A percentile compares a stretch with the other conserved stretches of the same genome.
phyloP scores from a whole-genome alignment of 2,329 filamentous ascomycete species.

The Sodiomyces alkalinus region DNA sequence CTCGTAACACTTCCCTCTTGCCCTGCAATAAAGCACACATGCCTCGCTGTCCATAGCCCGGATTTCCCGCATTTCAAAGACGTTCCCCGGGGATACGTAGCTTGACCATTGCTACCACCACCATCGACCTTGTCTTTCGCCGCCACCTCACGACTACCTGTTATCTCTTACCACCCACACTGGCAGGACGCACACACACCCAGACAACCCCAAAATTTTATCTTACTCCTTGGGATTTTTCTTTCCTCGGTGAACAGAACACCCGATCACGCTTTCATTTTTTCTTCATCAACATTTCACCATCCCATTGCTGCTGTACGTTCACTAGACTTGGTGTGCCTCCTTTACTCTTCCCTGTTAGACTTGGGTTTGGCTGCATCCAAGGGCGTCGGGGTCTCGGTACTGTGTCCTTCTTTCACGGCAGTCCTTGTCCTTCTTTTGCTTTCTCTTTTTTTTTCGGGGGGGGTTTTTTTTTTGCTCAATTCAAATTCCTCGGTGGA shows the following conservation, averaged over 20 bases:
- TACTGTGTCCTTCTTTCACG: constrained; percentile 14
- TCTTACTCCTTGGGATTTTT: constrained; percentile 6
- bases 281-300: constrained; percentile 4
- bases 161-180: too few relatives aligned
- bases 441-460: constrained; percentile 5
- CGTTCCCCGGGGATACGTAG: constrained; percentile 29
- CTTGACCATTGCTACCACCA: constrained; percentile 26
- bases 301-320: constrained; percentile 8
- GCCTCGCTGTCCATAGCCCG: constrained; percentile 41
- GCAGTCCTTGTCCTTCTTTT: constrained; percentile 11
- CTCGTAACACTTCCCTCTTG: constrained; percentile 21
- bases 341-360: constrained; percentile 19
- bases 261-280: constrained; percentile 2
- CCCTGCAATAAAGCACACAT: constrained; percentile 52
- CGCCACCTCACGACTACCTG: too few relatives aligned
- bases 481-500: constrained; percentile 5
- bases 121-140: too few relatives aligned
- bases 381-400: constrained; percentile 16
- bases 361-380: constrained; percentile 43
- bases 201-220: constrained; percentile 10
- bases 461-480: neutral
- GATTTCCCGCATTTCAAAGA: constrained; percentile 29
- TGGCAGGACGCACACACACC: constrained; percentile 18
- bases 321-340: constrained; percentile 11
- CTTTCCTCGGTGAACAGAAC: too few relatives aligned